Evolutionary conservation across 768 basidiomycete genomes (phyloP), one percentile per base, ranked within the genome.

Genomic region (Omphalotus guepiniiformis): DNA sequence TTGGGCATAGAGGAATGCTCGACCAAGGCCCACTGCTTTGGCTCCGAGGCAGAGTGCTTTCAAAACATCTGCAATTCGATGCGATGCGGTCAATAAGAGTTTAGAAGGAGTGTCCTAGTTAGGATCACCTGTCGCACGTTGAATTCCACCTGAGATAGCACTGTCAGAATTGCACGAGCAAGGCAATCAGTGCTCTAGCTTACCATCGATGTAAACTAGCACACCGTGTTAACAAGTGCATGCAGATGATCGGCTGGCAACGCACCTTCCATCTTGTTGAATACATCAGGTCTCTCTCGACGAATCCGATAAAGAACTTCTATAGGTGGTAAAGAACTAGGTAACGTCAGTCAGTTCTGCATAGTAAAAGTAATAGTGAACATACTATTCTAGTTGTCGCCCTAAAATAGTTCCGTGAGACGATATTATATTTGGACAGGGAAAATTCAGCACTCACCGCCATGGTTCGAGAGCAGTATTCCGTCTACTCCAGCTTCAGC

Each of bases 41-140:
- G 93, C 93, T 8, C 93, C 93, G 6, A 96, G 72, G 59, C 91
- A 94, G 8, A 95, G 67, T 0, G 93, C 93, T 64, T 95, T 96
- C 39, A 96, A 67, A 13, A 93, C 83, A 66, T 94, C 93, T 76
- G 49, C 18, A 25, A 22, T 39, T 39, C 13, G 23, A 42, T 4
- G n/a, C n/a, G n/a, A n/a, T n/a, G n/a, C n/a, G n/a, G n/a, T n/a
- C n/a, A n/a, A n/a, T n/a, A n/a, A n/a, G n/a, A n/a, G n/a, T n/a
- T n/a, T n/a, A n/a, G n/a, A n/a, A n/a, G n/a, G n/a, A n/a, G n/a
- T n/a, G n/a, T n/a, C n/a, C n/a, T n/a, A 29, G 30, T 44, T 13
- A 38, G 15, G 38, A 18, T 50, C 58, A 82, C 85, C 85, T 49
- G 90, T 93, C 13, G 92, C 92, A 39, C 92, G 77, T 39, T 75